phyloP scores from a whole-genome alignment of 2,329 filamentous ascomycete genomes.

The Macrophomina pseudophaseolina region DNA sequence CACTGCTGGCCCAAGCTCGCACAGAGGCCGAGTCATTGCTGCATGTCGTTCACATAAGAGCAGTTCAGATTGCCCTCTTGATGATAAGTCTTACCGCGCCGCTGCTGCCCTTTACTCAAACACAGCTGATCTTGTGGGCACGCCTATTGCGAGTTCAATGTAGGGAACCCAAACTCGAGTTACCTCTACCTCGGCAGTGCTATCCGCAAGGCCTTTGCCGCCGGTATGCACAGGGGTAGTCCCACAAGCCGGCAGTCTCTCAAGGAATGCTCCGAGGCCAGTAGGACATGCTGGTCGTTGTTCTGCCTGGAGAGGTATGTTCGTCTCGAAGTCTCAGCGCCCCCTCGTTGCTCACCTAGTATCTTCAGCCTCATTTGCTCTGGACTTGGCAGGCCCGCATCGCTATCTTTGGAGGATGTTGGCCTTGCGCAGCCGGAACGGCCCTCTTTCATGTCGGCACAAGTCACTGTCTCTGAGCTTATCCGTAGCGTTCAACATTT shows the following conservation, averaged over 20 bases:
- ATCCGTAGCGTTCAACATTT: conserved; percentile 20
- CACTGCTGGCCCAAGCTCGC: conserved; percentile 14
- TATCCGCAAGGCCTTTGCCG: conserved; percentile 22
- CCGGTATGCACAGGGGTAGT: conserved; percentile 23
- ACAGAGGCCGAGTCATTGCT: conserved; percentile 17
- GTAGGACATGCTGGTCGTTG: conserved; percentile 19
- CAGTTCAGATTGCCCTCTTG: conserved; percentile 20
- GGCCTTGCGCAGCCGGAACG: conserved; percentile 13
- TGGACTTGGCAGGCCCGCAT: conserved; percentile 18
- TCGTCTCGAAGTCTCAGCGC: too few relatives aligned
- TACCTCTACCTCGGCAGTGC: conserved; percentile 24
- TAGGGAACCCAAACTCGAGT: conserved; percentile 22
- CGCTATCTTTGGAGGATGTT: conserved; percentile 19
- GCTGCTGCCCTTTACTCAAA: too few relatives aligned
- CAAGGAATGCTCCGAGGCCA: conserved; percentile 20
- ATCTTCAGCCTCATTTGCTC: conserved; percentile 16
- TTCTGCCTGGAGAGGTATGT: conserved; percentile 21
- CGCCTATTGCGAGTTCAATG: conserved; percentile 25
- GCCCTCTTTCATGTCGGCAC: conserved; percentile 15
- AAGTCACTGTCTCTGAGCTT: conserved; percentile 17
- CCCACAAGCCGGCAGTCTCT: conserved; percentile 12
- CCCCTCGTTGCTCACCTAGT: background rate
- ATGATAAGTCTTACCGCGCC: conserved; percentile 21
- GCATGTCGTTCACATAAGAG: conserved; percentile 23
- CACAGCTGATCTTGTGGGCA: background rate